Base-by-base conservation (phyloP, 192 early-diverging fungal species). In the Martensiomyces pterosporus region DNA sequence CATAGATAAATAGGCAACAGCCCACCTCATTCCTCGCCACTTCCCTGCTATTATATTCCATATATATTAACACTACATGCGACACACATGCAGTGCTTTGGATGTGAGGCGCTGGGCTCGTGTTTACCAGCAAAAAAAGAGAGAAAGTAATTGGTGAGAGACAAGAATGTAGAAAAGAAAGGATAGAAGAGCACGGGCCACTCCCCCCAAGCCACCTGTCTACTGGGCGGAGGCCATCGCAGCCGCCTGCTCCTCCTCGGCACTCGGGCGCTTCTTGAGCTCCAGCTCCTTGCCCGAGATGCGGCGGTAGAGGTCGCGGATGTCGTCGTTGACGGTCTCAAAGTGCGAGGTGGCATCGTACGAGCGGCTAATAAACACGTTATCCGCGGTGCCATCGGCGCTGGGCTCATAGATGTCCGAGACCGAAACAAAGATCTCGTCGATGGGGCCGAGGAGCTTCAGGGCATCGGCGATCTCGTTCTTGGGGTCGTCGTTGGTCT, bases 281-380 rank as follows among this genome's bases (percentile, higher is more conserved):
- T 81, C 81, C 39, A 91, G 71, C 14, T 85, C 81, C 26, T 84
- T 77, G 43, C 86, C 88, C 3, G 86, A 86, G 43, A 87, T 64
- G 36, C 88, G 86, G 50, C 77, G 77, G 77, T 97, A 99, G 41
- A 99, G 77, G 61, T 85, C 80, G 79, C 92, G 90, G 40, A 99
- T 93, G 61, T 99, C 97, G 40, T 90, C 86, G 64, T 90, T 94
- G 23, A 95, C 88, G 39, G 97, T 93, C 76, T 93, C 97, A 84
- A 98, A 99, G 82, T 99, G 95, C 33, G 90, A 93, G 19, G 95
- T 94, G 25, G 97, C 92, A 77, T 99, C 97, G 71, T 97, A 99
- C 17, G 91, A 94, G 55, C 88, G 86, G 55, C 90, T 89, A 42
- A 99, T 79, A 70, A 85, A 99, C 36, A 94, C 85, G 47, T 87